Percentiles rank a stretch among this genome's conserved stretches.
These are phyloP conservation scores for Hemisphaericaspora xylanilytica DNA, from an alignment of 1,139 yeast genomes.

Conservation along the genomic window DNA sequence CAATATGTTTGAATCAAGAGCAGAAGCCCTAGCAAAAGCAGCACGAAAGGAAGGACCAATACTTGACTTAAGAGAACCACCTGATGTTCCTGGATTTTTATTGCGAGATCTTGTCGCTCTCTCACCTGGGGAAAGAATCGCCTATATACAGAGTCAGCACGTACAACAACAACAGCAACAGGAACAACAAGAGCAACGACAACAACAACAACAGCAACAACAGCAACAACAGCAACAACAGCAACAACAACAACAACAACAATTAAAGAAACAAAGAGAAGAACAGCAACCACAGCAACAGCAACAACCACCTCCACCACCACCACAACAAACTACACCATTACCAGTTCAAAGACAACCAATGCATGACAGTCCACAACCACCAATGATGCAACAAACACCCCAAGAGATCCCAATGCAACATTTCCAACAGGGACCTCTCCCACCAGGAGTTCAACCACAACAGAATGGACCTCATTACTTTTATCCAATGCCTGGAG, in stretches of 20 bases:
- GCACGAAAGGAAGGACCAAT: conserved; percentile 42
- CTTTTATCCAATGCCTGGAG: conserved; percentile 20
- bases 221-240: conserved; percentile 11
- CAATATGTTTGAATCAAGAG: conserved; percentile 40
- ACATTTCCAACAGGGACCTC: conserved; percentile 11
- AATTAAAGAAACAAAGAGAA: conserved; percentile 11
- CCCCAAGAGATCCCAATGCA: conserved; percentile 16
- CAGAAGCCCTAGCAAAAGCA: conserved; percentile 40
- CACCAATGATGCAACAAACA: conserved; percentile 11
- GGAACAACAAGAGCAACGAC: conserved; percentile 9
- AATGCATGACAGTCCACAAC: conserved; percentile 9
- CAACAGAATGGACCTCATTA: conserved; percentile 12
- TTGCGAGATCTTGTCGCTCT: conserved; percentile 49
- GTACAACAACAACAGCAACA: conserved; percentile 11
- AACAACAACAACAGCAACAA: conserved; percentile 9
- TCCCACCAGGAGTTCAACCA: conserved; percentile 12
- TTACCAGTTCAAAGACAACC: conserved; percentile 15
- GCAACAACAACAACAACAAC: conserved; percentile 8
- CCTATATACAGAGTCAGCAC: conserved; percentile 30
- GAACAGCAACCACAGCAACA: conserved; percentile 8
- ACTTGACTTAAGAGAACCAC: conserved; percentile 47
- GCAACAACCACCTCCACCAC: too few relatives aligned
- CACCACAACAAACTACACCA: conserved; percentile 7
- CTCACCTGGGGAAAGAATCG: conserved; percentile 41
- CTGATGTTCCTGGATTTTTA: conserved; percentile 47